Base-by-base conservation (phyloP, 495 filamentous ascomycete genomes). In the Aspergillus diversus region DNA sequence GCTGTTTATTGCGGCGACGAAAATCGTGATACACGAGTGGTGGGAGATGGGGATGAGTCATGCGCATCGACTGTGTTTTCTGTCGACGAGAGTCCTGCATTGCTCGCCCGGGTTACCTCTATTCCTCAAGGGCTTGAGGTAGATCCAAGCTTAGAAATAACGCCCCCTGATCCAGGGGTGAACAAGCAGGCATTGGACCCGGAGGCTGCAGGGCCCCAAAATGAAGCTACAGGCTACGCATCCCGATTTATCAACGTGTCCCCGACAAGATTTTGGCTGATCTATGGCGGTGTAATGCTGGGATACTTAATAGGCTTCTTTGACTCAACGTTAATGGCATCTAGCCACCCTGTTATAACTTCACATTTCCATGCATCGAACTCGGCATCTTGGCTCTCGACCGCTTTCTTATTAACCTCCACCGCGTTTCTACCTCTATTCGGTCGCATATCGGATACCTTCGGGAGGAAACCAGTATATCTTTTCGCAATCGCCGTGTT, bases 311-410 rank as follows among this genome's bases (percentile, higher is more conserved):
- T 87, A 57, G 83, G 81, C 1, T 83, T 80, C 65, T 93, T 93
- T 70, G 91, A 94, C 75, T 81, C 82, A 33, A 92, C 90, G 7
- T 81, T 93, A 66, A 92, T 94, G 89, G 89, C 90, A 0, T 91
- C 89, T 2, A 89, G 84, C 49, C 90, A 94, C 72, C 91, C 90
- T 8, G 89, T 91, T 35, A 92, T 94, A 56, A 93, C 90, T 0
- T 91, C 89, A 0, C 84, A 91, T 67, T 93, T 94, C 71, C 78
- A 87, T 55, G 83, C 87, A 54, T 88, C 89, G 13, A 92, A 93
- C 67, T 80, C 83, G 16, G 90, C 90, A 7, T 92, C 90, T 9
- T 94, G 91, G 91, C 79, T 94, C 5, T 92, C 90, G 21, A 92
- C 90, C 0, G 86, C 90, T 0, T 94, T 93, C 58, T 68, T 92